A percentile compares a stretch with the other conserved stretches of the same genome.
Conservation (phyloP, 345 rosid genomes). For the Salix purpurea region DNA sequence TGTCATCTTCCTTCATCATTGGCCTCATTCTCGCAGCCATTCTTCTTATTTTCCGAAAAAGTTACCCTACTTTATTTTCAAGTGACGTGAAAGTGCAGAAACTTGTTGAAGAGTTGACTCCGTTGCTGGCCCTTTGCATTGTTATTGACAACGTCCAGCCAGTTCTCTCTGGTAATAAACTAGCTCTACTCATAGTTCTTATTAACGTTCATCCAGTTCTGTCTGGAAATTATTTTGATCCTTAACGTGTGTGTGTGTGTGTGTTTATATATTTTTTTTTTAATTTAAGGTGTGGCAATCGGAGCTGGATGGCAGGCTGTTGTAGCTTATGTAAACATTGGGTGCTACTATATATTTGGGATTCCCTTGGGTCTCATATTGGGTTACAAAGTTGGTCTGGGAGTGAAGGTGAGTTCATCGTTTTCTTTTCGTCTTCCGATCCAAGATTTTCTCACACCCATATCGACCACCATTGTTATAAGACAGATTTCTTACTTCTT, state of each 20-base stretch:
- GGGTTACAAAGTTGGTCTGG: slow-evolving; percentile 46
- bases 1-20: slow-evolving; percentile 42
- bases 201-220: background rate
- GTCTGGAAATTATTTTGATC: too few relatives aligned
- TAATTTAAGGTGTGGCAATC: slow-evolving; percentile 46
- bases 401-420: slow-evolving; percentile 36
- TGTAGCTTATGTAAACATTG: slow-evolving; percentile 62
- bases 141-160: slow-evolving; percentile 73
- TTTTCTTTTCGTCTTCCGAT: background rate
- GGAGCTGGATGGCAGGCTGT: slow-evolving; percentile 76
- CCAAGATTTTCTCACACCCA: background rate
- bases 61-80: slow-evolving; percentile 64
- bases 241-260: too few relatives aligned
- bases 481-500: too few relatives aligned
- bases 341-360: slow-evolving; percentile 56
- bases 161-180: slow-evolving; percentile 67
- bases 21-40: slow-evolving; percentile 44
- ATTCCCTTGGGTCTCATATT: slow-evolving; percentile 54
- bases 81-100: slow-evolving; percentile 40
- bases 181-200: background rate
- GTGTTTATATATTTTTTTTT: too few relatives aligned
- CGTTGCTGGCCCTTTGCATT: slow-evolving; percentile 61
- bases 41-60: slow-evolving; percentile 36
- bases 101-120: slow-evolving; percentile 63
- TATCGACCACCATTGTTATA: too few relatives aligned